phyloP scores from a whole-genome alignment of 192 early-diverging fungal species.

The Rhizoclosmatium globosum region DNA sequence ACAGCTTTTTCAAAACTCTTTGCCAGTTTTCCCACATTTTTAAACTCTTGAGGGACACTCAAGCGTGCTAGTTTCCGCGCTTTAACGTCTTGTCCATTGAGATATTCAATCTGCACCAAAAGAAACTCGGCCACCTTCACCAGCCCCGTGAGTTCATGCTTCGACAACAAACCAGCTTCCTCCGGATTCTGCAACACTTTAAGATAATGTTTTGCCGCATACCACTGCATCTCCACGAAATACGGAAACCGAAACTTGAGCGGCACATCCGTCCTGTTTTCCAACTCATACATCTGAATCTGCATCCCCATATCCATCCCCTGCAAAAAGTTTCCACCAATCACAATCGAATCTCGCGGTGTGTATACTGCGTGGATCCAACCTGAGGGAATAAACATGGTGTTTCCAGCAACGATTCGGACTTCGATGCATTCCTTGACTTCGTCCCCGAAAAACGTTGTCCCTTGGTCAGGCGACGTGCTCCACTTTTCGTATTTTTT shows the following conservation, averaged over 20 bases:
- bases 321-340: constrained; percentile 95
- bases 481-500: constrained; percentile 92
- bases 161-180: constrained; percentile 1
- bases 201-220: constrained; percentile 71
- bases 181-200: constrained; percentile 49
- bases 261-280: constrained; percentile 81
- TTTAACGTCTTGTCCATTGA: constrained; percentile 29
- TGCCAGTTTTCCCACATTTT: constrained; percentile 51
- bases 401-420: constrained; percentile 81
- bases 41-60: constrained; percentile 51
- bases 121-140: constrained; percentile 60
- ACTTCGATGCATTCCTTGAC: constrained; percentile 84
- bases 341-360: constrained; percentile 84
- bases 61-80: constrained; percentile 34
- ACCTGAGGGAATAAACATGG: constrained; percentile 94
- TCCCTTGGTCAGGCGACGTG: constrained; percentile 82
- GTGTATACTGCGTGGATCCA: constrained; percentile 98
- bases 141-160: constrained; percentile 67
- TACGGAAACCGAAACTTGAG: constrained; percentile 86
- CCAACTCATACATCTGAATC: constrained; percentile 76
- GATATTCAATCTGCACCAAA: constrained; percentile 22
- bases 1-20: constrained; percentile 28
- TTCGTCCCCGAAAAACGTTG: constrained; percentile 83
- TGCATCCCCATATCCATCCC: constrained; percentile 78
- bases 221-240: constrained; percentile 87